Conservation (phyloP, 2,329 filamentous ascomycete species). For the Rasamsonia emersonii region DNA sequence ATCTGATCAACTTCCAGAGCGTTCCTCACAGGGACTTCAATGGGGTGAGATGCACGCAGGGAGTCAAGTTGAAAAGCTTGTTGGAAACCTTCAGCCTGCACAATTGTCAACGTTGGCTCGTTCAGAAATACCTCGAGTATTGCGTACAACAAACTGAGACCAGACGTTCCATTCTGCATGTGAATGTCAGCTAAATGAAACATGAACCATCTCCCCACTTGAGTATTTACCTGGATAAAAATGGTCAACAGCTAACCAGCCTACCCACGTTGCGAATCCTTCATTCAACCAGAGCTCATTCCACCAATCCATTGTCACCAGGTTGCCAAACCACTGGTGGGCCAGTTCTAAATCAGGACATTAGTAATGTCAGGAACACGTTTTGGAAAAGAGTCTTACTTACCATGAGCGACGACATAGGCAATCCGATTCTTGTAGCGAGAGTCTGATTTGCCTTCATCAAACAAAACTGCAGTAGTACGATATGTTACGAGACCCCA, state of each 20-base stretch:
- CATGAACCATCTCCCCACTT: neutral
- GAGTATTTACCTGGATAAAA: slow-evolving; percentile 61
- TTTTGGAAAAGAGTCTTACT: slow-evolving; percentile 6
- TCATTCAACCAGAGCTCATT: slow-evolving; percentile 91
- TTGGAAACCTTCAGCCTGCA: slow-evolving; percentile 79
- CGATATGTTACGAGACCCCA: slow-evolving; percentile 96
- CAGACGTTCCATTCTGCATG: slow-evolving; percentile 82
- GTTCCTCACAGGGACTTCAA: slow-evolving; percentile 89
- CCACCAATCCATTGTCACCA: slow-evolving; percentile 97
- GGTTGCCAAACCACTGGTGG: slow-evolving; percentile 92
- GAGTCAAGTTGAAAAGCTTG: slow-evolving; percentile 83
- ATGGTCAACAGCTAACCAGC: slow-evolving; percentile 85
- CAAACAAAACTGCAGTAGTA: slow-evolving; percentile 91
- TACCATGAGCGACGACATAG: slow-evolving; percentile 86
- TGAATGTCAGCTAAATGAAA: slow-evolving; percentile 11
- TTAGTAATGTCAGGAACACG: slow-evolving; percentile 6
- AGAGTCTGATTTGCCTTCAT: slow-evolving; percentile 82
- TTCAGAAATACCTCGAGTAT: slow-evolving; percentile 43
- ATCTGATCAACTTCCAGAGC: slow-evolving; percentile 96
- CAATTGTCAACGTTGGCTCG: slow-evolving; percentile 30
- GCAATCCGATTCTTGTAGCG: slow-evolving; percentile 89
- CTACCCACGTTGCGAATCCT: slow-evolving; percentile 96
- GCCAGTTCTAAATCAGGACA: slow-evolving; percentile 57
- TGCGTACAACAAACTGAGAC: slow-evolving; percentile 81
- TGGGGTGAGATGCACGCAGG: slow-evolving; percentile 85